Conservation (phyloP, 169 alveolate species). For the Cystoisospora suis region DNA sequence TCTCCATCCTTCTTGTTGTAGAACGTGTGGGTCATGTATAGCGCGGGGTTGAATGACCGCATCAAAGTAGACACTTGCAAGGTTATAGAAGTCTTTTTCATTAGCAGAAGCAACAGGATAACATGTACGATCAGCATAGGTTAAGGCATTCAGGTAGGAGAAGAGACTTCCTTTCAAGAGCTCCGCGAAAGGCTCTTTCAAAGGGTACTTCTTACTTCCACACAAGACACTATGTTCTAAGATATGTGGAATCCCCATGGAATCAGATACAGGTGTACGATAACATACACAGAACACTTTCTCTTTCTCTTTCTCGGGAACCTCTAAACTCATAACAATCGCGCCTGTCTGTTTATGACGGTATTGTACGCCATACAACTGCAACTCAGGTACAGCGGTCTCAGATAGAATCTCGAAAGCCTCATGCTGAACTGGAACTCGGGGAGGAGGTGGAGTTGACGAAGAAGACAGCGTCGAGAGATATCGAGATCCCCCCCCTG, state of each 20-base stretch:
- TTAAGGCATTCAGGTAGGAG: conserved; percentile 85
- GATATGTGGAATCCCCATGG: conserved; percentile 79
- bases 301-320: conserved; percentile 24
- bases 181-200: conserved; percentile 82
- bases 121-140: conserved; percentile 86
- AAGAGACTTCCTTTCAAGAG: conserved; percentile 82
- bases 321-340: neutral
- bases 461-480: too few relatives aligned
- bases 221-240: conserved; percentile 88
- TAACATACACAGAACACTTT: conserved; percentile 56
- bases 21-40: conserved; percentile 72
- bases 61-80: conserved; percentile 81
- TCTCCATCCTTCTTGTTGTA: conserved; percentile 89
- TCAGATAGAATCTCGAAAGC: conserved; percentile 33
- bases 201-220: conserved; percentile 83
- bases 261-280: conserved; percentile 57
- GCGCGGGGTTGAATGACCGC: conserved; percentile 81
- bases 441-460: too few relatives aligned
- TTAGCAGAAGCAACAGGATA: conserved; percentile 87
- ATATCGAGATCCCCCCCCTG: too few relatives aligned
- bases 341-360: conserved; percentile 48
- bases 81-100: conserved; percentile 77
- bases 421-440: conserved; percentile 47
- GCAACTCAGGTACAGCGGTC: conserved; percentile 30
- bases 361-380: neutral